These are phyloP conservation scores for Pseudodiploospora longispora DNA, from an alignment of 2,329 filamentous ascomycete species.

Conservation along the genomic window DNA sequence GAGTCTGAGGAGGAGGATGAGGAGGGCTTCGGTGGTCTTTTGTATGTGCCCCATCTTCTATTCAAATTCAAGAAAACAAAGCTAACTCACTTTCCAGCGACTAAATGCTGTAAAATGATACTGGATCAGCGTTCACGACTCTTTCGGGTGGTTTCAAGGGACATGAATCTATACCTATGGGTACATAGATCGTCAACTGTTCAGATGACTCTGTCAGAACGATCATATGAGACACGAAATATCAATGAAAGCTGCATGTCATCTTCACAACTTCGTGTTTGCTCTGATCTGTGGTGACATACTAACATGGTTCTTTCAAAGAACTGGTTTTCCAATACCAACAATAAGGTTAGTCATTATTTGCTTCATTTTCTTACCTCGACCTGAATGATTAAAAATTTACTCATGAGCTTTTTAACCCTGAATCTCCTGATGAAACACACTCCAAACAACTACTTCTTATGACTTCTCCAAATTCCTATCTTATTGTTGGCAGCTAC, in stretches of 20 bases:
- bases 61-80: constrained; percentile 2
- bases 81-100: constrained; percentile 40
- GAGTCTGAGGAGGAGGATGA: constrained; percentile 62
- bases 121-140: constrained; percentile 31
- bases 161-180: constrained; percentile 29
- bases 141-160: constrained; percentile 37
- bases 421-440: constrained; percentile 53
- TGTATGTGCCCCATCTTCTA: constrained; percentile 37
- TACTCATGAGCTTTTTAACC: constrained; percentile 62
- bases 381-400: constrained; percentile 47
- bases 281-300: constrained; percentile 4
- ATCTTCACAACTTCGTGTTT: neutral
- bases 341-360: constrained; percentile 37
- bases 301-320: neutral
- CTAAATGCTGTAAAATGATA: constrained; percentile 38
- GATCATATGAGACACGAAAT: constrained; percentile 23
- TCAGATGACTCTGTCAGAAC: constrained; percentile 30
- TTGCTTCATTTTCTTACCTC: constrained; percentile 16
- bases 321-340: too few relatives aligned
- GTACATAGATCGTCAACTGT: constrained; percentile 42
- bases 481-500: constrained; percentile 13
- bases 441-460: constrained; percentile 38
- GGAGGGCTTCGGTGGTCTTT: constrained; percentile 73
- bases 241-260: constrained; percentile 19
- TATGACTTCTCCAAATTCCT: constrained; percentile 40